Base-by-base conservation (phyloP, 371 early-diverging fungal genomes). In the Saksenaea oblongispora region DNA sequence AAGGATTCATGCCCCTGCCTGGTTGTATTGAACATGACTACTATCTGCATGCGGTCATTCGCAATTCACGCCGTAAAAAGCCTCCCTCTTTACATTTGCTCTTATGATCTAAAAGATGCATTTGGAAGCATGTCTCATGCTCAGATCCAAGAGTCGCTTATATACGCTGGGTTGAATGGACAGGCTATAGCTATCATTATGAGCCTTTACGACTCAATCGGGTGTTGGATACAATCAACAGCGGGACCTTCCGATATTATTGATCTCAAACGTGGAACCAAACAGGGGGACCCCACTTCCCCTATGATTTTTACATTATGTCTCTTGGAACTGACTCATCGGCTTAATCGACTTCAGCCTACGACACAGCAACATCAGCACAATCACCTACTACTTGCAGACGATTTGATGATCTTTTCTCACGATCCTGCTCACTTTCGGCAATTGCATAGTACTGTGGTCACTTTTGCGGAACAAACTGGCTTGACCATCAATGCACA, bases 11-110 rank as follows among this genome's bases (percentile, higher is more conserved):
- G 26, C 41, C 24, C 1, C 37, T 34, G 14, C 59, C 59, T 42
- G 59, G 51, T 10, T 59, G 59, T 24, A 42, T 42, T 0, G 59
- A 59, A 27, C 59, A 42, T 15, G 59, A 59, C 8, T 59, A 44
- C 28, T 59, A 59, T 27, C 31, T 42, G 13, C 59, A 59, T 28
- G 59, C 44, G n/a, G 34, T 41, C 27, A 59, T 59, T 42, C 59
- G 59, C 7, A 42, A 59, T 24, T 26, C 59, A 11, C 59, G 59
- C 14, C 39, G 59, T 2, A 17, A 59, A 28, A 22, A 34, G 14
- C 59, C n/a, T 42, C 1, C 59, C 44, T n/a, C 59, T 59, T 0
- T 59, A 59, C 18, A 42, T 59, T n/a, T 59, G 59, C 18, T 59
- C 44, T 2, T 59, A 59, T 17, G 59, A 44, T 18, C 22, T 47